These are phyloP conservation scores for Bryopsis sp. DNA, from an alignment of 139 green algal genomes.

Conservation along the genomic window DNA sequence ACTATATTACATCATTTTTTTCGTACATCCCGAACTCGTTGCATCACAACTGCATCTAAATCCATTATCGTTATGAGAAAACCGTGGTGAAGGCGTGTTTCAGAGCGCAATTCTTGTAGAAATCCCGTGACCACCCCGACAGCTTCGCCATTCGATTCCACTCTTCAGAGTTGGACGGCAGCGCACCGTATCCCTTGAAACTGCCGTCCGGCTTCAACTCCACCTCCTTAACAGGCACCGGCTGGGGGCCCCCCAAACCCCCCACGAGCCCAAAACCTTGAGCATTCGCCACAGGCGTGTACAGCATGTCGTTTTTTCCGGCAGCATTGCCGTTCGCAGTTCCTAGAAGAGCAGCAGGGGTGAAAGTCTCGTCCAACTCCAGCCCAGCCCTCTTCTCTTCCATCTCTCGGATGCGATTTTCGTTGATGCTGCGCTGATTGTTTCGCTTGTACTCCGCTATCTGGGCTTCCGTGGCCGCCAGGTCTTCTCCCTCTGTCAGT, in stretches of 20 bases:
- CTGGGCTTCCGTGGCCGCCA: neutral
- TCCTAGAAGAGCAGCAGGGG: too few relatives aligned
- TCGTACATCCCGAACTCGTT: too few relatives aligned
- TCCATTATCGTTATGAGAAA: too few relatives aligned
- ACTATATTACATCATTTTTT: too few relatives aligned
- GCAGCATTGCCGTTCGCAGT: too few relatives aligned
- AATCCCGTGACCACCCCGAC: neutral
- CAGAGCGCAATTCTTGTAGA: constrained; percentile 1
- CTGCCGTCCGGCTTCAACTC: neutral
- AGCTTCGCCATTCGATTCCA: neutral
- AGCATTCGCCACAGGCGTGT: too few relatives aligned
- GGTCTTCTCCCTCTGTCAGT: neutral
- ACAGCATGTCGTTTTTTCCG: too few relatives aligned
- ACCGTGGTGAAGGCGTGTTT: neutral
- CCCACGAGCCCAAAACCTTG: neutral
- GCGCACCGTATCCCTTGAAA: too few relatives aligned
- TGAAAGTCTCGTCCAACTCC: too few relatives aligned
- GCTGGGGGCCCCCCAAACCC: neutral
- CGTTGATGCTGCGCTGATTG: constrained; percentile 8
- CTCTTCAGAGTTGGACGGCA: neutral
- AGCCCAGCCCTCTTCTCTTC: too few relatives aligned
- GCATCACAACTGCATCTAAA: too few relatives aligned
- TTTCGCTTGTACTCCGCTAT: constrained; percentile 13
- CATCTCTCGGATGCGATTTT: neutral
- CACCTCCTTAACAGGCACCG: neutral